Base-by-base conservation (phyloP, 495 filamentous ascomycete species). In the Penicillium lagena region DNA sequence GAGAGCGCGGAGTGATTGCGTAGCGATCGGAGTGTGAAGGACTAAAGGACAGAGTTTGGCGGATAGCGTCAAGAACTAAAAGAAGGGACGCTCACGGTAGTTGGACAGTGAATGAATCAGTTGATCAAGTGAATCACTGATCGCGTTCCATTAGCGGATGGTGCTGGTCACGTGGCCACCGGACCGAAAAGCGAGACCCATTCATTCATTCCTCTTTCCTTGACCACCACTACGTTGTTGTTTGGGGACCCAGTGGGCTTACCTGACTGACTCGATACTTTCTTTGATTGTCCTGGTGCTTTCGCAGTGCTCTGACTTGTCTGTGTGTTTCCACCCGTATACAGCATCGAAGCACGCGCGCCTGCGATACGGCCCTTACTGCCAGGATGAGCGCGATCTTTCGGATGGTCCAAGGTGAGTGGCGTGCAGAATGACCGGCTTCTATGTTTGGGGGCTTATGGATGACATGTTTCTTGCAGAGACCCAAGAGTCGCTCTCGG, bases 401-500 rank as follows among this genome's bases (percentile, higher is more conserved):
- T 33, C 61, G 56, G n/a, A 69, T 58, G 65, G 56, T 69, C 59
- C 67, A 69, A 65, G 70, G 70, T 73, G 29, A 8, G 63, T 54
- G 33, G 17, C 30, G 4, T 4, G 22, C 22, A 22, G 22, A 22
- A 22, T 22, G 22, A 22, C 4, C 22, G 22, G 22, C 22, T 4
- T 22, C 6, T 22, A 22, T 22, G 22, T 22, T 22, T 6, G 22
- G 22, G 2, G 22, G 4, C 22, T 22, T 22, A 22, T 6, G 22
- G 22, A 22, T 2, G 22, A 22, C 4, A 6, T 22, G 2, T 22
- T 12, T 33, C 17, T 9, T 33, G 49, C 46, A 67, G 73, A 71
- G 65, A 72, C 71, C 56, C 73, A 78, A 55, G 77, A 82, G 43
- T 77, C 74, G 41, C 71, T 88, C 14, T 83, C 82, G 8, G 83